Evolutionary conservation across 495 filamentous ascomycete species (phyloP), one percentile per base, ranked within the genome.

Genomic region (Podospora conica): DNA sequence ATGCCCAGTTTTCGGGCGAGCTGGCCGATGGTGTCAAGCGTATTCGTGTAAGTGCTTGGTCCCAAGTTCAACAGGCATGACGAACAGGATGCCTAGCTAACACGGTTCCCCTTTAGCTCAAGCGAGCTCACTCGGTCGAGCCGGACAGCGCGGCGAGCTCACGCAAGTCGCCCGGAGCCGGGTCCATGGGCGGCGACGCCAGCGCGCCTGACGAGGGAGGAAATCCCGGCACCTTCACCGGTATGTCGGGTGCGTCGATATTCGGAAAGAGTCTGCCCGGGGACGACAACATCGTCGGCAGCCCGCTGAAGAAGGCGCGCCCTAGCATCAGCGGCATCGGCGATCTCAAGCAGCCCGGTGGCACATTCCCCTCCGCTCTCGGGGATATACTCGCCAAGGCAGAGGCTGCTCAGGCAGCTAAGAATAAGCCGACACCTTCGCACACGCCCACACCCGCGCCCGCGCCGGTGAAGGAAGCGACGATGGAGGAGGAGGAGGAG

Each of bases 61-160:
- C 28, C 31, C 40, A 24, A 55, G 15, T 11, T 27, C 60, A 55
- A 6, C 15, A 54, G 22, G 65, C 54, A 23, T 3, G 11, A 59
- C 53, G 15, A n/a, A 68, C 58, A 33, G 28, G 58, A 21, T 57
- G 55, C 12, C 18, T 56, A 29, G 60, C 76, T 79, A 60, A 76
- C 66, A 27, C 54, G 40, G 18, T 21, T n/a, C 56, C 59, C 24
- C 21, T 40, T 7, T 69, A 98, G 94, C 86, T 98, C 40, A 98
- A 98, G 85, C 91, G 96, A 65, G 90, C 93, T 68, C 95, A 97
- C 78, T 97, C 95, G 0, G 87, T 87, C 31, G 93, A 96, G 25
- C 90, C 88, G 2, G 77, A 89, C 21, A 83, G 82, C 53, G 77
- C 79, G n/a, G 75, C 77, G 5, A 76, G 72, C 65, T 72, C 75